Evolutionary conservation across 768 basidiomycete genomes (phyloP).

Genomic region (Paxillus ammoniavirescens): DNA sequence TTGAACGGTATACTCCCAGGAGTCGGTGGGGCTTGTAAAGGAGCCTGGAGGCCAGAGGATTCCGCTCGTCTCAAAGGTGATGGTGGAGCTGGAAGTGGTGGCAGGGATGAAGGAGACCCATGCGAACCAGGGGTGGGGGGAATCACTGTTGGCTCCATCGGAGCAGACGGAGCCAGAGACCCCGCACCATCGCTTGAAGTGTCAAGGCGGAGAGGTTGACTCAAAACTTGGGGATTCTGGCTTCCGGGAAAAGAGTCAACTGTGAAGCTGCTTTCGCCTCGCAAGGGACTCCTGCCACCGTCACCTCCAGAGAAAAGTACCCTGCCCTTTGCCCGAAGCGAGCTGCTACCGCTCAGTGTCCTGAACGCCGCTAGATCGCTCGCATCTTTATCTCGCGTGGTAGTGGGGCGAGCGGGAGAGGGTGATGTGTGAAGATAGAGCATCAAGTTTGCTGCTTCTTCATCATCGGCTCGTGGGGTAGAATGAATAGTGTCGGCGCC

Average conservation of each 20-base stretch:
- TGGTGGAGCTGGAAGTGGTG: constrained; percentile 22
- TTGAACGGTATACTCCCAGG: constrained; percentile 49
- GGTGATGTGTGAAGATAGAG: constrained; percentile 83
- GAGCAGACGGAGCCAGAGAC: constrained; percentile 23
- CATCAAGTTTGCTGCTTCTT: constrained; percentile 84
- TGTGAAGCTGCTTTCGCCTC: constrained; percentile 28
- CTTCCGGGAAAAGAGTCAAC: constrained; percentile 25
- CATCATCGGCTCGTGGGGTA: constrained; percentile 61
- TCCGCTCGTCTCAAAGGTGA: constrained; percentile 26
- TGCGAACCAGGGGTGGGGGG: constrained; percentile 34
- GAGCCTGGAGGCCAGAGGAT: constrained; percentile 8
- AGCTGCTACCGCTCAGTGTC: constrained; percentile 46
- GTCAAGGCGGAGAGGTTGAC: constrained; percentile 18
- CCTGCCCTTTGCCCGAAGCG: constrained; percentile 59
- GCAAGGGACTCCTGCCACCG: constrained; percentile 22
- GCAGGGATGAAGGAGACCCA: constrained; percentile 21
- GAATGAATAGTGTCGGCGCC: constrained; percentile 37
- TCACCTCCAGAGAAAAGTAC: constrained; percentile 62
- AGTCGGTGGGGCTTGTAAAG: constrained; percentile 36
- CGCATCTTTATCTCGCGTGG: constrained; percentile 42
- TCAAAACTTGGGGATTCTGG: constrained; percentile 21
- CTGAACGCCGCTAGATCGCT: constrained; percentile 58
- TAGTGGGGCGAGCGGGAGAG: constrained; percentile 65
- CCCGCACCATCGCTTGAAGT: constrained; percentile 11
- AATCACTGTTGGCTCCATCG: constrained; percentile 31